Conservation (phyloP, 2,329 filamentous ascomycete species). For the Colletotrichum sp. region DNA sequence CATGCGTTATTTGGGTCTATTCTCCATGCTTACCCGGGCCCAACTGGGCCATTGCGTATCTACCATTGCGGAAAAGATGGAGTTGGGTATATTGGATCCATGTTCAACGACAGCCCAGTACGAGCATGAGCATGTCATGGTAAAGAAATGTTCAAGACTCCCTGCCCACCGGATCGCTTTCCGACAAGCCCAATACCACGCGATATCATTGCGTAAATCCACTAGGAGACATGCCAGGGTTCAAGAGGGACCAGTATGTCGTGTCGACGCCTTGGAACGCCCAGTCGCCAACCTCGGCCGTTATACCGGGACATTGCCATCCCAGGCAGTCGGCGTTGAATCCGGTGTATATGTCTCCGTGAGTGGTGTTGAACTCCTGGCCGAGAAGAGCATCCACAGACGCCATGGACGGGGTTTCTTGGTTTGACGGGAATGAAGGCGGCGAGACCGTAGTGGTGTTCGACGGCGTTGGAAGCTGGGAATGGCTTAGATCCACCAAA, state of each 20-base stretch:
- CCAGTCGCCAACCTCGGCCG: constrained; percentile 41
- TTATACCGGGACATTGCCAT: constrained; percentile 28
- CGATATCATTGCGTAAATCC: not conserved
- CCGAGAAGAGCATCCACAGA: constrained; percentile 2
- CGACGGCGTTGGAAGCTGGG: constrained; percentile 7
- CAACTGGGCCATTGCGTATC: not conserved
- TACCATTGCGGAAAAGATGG: not conserved
- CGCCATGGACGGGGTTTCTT: not conserved
- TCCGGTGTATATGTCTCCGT: constrained; percentile 3
- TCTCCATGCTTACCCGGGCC: not conserved
- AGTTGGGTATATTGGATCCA: not conserved
- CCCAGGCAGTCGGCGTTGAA: constrained; percentile 25
- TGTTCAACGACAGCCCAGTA: not conserved
- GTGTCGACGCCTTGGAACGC: constrained; percentile 45
- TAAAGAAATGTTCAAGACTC: not conserved
- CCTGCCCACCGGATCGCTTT: not conserved
- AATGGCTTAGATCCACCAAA: constrained; percentile 1
- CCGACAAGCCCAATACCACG: not conserved
- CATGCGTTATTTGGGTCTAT: not conserved
- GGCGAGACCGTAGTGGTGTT: constrained; percentile 15
- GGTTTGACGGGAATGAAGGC: not conserved
- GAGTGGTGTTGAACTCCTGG: not conserved
- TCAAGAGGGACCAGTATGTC: constrained; percentile 38
- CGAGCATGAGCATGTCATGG: not conserved
- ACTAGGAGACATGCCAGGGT: constrained; percentile 22